phyloP scores from a whole-genome alignment of 2,329 filamentous ascomycete species.

The Xylaria sp. region DNA sequence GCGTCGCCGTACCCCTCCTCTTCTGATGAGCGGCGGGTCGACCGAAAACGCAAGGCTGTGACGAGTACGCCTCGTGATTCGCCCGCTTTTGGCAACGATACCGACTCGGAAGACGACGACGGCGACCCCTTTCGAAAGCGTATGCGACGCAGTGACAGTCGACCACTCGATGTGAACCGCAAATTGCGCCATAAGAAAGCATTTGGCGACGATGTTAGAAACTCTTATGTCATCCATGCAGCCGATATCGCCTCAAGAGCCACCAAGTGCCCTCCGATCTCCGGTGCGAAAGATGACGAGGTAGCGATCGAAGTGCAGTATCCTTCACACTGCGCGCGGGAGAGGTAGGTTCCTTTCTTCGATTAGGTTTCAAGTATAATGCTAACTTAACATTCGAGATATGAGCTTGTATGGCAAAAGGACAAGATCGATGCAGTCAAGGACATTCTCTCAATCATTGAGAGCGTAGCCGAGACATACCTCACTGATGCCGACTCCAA shows the following conservation, averaged over 20 bases:
- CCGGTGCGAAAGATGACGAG: constrained; percentile 63
- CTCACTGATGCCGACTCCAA: constrained; percentile 75
- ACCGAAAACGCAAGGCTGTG: constrained; percentile 62
- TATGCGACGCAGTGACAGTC: constrained; percentile 57
- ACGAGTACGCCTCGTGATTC: constrained; percentile 54
- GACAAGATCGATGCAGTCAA: constrained; percentile 82
- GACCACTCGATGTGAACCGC: constrained; percentile 60
- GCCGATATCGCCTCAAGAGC: constrained; percentile 65
- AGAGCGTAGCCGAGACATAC: constrained; percentile 79
- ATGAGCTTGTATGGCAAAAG: constrained; percentile 80
- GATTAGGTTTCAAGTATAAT: constrained; percentile 29
- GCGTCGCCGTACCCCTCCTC: constrained; percentile 53
- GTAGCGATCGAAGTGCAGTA: constrained; percentile 81
- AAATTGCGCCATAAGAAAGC: constrained; percentile 59
- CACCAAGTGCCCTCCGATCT: constrained; percentile 62
- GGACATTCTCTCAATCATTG: constrained; percentile 77
- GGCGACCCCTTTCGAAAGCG: constrained; percentile 66
- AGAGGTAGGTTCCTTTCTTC: constrained; percentile 64
- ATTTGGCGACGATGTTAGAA: constrained; percentile 57
- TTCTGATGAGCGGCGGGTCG: constrained; percentile 46
- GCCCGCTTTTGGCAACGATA: constrained; percentile 61
- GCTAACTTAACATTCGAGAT: constrained; percentile 56
- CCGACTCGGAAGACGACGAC: constrained; percentile 62
- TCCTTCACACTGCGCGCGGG: constrained; percentile 76
- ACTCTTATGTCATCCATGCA: constrained; percentile 66